A percentile compares a stretch with the other conserved stretches of the same genome.
Conservation (phyloP, 345 rosid species). For the Laguncularia racemosa region DNA sequence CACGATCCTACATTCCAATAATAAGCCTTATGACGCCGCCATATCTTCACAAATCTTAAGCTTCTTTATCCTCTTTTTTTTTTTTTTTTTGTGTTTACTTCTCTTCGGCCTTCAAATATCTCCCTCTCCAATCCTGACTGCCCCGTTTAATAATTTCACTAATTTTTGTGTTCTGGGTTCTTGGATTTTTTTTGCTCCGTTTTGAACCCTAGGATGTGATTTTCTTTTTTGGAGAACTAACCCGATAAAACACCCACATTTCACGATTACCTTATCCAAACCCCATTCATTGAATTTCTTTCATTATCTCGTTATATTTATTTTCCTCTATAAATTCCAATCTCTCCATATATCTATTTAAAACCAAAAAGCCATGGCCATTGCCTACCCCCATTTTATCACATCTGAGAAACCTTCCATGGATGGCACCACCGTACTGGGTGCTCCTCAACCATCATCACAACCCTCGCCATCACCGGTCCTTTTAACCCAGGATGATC, state of each 20-base stretch:
- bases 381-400: slow-evolving; percentile 33
- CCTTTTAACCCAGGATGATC: slow-evolving; percentile 60
- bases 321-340: too few species aligned
- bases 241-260: too few species aligned
- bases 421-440: slow-evolving; percentile 17
- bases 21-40: neutral
- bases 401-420: slow-evolving; percentile 26
- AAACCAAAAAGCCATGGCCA: slow-evolving; percentile 28
- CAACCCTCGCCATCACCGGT: slow-evolving; percentile 20
- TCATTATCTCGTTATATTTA: too few species aligned
- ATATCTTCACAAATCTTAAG: neutral
- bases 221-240: too few species aligned
- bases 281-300: neutral
- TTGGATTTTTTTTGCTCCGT: neutral
- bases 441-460: neutral
- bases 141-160: neutral
- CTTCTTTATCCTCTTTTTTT: neutral
- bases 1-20: neutral
- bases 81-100: too few species aligned
- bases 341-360: neutral
- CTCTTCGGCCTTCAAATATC: neutral
- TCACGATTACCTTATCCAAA: neutral
- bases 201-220: too few species aligned
- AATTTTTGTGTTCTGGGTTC: neutral
- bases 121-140: neutral